phyloP scores from a whole-genome alignment of 768 basidiomycete genomes.

The Hypholoma sublateritium region DNA sequence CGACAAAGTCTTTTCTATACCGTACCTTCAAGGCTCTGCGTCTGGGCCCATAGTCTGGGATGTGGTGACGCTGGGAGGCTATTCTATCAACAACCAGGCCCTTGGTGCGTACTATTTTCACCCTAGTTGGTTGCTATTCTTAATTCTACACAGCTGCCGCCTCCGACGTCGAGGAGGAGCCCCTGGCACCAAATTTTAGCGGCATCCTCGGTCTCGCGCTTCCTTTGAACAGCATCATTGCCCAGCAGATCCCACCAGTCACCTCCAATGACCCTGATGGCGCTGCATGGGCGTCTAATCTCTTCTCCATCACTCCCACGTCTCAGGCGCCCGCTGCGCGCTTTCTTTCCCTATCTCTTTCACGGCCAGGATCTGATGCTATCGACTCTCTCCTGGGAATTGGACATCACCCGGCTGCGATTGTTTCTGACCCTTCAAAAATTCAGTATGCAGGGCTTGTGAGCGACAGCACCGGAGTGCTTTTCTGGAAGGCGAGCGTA shows the following conservation, averaged over 20 bases:
- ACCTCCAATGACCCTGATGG: conserved; percentile 58
- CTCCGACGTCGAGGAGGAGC: conserved; percentile 51
- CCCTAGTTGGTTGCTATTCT: too few relatives aligned
- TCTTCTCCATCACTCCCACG: conserved; percentile 65
- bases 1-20: conserved; percentile 43
- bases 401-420: conserved; percentile 57
- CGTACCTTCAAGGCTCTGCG: conserved; percentile 60
- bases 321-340: conserved; percentile 52
- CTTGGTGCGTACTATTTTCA: conserved; percentile 45
- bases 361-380: conserved; percentile 60
- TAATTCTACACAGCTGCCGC: conserved; percentile 51
- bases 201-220: conserved; percentile 79
- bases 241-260: conserved; percentile 45
- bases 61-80: conserved; percentile 58
- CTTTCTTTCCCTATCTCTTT: conserved; percentile 68
- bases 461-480: conserved; percentile 34
- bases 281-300: conserved; percentile 64
- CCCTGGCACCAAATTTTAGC: conserved; percentile 52
- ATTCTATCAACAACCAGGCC: conserved; percentile 64
- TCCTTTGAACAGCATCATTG: conserved; percentile 70
- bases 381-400: conserved; percentile 67
- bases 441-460: conserved; percentile 52
- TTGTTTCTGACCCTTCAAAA: conserved; percentile 52
- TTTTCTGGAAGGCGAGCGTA: conserved; percentile 66
- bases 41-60: conserved; percentile 74